Evolutionary conservation across 2,329 filamentous ascomycete genomes (phyloP), one percentile per base, ranked within the genome.

Genomic region (Zymoseptoria passerinii): DNA sequence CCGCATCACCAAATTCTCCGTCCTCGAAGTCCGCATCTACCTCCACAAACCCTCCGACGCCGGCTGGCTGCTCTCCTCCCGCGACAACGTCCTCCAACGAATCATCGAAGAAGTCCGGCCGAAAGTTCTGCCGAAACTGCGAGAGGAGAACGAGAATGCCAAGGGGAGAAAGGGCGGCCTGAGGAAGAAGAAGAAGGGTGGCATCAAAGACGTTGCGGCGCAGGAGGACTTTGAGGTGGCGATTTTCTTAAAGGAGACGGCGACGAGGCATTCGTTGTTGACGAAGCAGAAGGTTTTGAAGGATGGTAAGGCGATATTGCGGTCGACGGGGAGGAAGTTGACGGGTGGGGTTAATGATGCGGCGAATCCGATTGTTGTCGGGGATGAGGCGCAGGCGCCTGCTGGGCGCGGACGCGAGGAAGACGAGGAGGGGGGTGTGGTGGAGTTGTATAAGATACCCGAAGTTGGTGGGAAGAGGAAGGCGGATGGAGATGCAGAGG

Each of bases 11-110:
- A 92, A 92, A 71, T 89, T 90, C 73, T 96, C 92, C 4, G 91
- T 96, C 29, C 82, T 99, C n/a, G 94, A 99, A 80, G 91, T 90
- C 64, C 91, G 92, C 64, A 94, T 99, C 66, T 97, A 97, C 74
- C 84, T 96, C 52, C 92, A 97, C 64, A 92, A 92, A 67, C 94
- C 94, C 0, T 84, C 87, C 10, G 84, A 96, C 61, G 84, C 85
- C 23, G 86, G 87, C 69, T 96, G 95, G 85, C 83, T 99, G 18
- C 82, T 96, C 64, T 87, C 88, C 67, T 81, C 88, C 40, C 84
- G 86, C 63, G 80, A 91, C 66, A 85, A 89, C 3, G 82, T 92
- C 16, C 82, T 99, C 13, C 85, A 87, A 48, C 87, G 87, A 63
- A 86, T 97, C 66, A 91, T 99, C 59, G 84, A 90, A 71, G 88